Evolutionary conservation across 495 filamentous ascomycete species (phyloP).

Genomic region (Rusavskia elegans): DNA sequence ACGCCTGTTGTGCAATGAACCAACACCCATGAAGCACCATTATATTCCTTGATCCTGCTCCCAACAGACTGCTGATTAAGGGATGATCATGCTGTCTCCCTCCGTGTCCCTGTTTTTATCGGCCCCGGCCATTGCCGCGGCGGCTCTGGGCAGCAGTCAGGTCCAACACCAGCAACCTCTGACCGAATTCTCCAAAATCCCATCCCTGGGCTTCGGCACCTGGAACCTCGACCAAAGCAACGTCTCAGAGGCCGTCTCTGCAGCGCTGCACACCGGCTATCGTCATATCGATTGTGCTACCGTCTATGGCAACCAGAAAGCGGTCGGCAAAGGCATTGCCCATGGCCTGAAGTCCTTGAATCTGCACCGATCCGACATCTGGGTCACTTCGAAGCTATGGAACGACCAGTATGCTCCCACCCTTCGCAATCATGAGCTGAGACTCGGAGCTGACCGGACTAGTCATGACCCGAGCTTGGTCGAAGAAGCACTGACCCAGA

Average conservation of each 20-base stretch:
- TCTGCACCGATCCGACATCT: constrained; percentile 47
- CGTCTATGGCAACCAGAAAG: constrained; percentile 49
- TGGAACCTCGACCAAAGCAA: constrained; percentile 18
- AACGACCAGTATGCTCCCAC: constrained; percentile 19
- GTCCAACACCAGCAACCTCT: no score
- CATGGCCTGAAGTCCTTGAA: constrained; percentile 24
- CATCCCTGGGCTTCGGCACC: constrained; percentile 32
- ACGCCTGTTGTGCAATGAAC: no score
- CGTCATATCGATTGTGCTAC: constrained; percentile 57
- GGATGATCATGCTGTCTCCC: no score
- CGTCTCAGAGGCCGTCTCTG: constrained; percentile 27
- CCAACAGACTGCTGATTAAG: no score
- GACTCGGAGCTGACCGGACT: constrained; percentile 1
- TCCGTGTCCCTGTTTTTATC: no score
- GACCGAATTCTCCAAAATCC: no score
- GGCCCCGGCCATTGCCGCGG: no score
- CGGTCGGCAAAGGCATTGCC: constrained; percentile 44
- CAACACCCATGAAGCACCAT: no score
- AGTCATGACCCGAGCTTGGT: constrained; percentile 28
- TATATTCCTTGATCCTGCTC: no score
- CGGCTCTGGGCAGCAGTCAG: no score
- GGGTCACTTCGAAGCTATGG: constrained; percentile 67
- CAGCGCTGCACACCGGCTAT: constrained; percentile 47
- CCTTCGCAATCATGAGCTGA: background rate
- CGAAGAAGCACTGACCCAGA: constrained; percentile 29